Base-by-base conservation (phyloP, 2,329 filamentous ascomycete genomes). In the Cryphonectria japonica region DNA sequence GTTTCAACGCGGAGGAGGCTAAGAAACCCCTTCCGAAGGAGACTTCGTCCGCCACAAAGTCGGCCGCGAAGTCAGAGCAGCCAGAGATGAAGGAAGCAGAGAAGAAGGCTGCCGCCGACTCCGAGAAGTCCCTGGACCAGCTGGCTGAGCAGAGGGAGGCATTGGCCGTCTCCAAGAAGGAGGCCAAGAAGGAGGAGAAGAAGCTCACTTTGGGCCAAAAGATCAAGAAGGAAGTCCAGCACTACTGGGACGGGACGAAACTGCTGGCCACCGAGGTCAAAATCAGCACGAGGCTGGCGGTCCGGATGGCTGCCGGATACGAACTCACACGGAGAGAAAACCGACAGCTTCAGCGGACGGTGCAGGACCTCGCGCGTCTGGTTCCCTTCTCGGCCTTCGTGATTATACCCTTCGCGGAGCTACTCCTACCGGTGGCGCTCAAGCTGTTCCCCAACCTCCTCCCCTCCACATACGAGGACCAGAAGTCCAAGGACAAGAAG, bases 231-330 rank as follows among this genome's bases (percentile, higher is more conserved):
- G 96, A 99, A 82, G 87, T 86, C 19, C 89, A 91, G 73, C 96
- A 99, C 81, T 99, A 99, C 84, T 98, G 96, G 95, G 96, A 99
- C 82, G 96, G 96, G 72, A 98, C 94, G 39, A 99, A 99, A 83
- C 86, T 99, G 77, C 85, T 99, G 75, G 95, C 92, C 32, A 93
- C 94, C 1, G 96, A 99, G 83, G 91, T 98, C 79, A 93, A 86
- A 82, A 99, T 99, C 80, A 98, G 95, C 81, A 93, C 92, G 73
- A 92, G 92, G 74, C 84, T 99, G 75, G 96, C 95, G 7, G 82
- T 98, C 80, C 98, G 98, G 85, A 99, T 99, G 96, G 94, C 95
- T 19, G 95, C 93, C 71, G 96, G 96, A 9, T 99, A 99, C 83
- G 96, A 99, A 82, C 89, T 99, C 74, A 98, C 93, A 71, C 91